Evolutionary conservation across 306 rosid species (phyloP).

Genomic region (Pterocarpus santalinus): DNA sequence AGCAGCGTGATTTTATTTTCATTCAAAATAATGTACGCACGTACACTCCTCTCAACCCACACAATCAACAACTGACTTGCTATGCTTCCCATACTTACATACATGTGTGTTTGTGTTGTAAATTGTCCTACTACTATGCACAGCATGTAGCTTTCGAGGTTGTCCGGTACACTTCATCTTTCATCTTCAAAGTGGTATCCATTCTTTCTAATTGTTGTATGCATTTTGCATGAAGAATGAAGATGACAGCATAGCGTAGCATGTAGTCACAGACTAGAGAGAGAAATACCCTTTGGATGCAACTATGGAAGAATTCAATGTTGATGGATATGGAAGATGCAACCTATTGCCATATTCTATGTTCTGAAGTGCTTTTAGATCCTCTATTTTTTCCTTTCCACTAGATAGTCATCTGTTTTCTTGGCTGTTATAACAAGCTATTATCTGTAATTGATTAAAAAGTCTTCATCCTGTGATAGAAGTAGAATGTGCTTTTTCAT

Average conservation of each 20-base stretch:
- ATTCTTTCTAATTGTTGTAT: neutral
- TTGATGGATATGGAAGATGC: conserved; percentile 4
- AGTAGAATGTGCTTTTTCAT: neutral
- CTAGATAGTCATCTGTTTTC: neutral
- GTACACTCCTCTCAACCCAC: neutral
- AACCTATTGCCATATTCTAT: neutral
- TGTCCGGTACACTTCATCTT: conserved; percentile 12
- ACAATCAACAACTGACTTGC: neutral
- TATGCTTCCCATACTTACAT: neutral
- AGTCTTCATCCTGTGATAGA: neutral
- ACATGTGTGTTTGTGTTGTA: neutral
- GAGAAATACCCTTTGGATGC: neutral
- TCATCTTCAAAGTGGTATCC: conserved; percentile 7
- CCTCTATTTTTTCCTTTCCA: neutral
- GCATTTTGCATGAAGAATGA: neutral
- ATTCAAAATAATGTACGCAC: neutral
- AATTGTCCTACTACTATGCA: conserved; percentile 15
- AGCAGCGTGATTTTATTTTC: neutral
- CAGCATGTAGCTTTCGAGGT: neutral
- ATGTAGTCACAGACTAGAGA: conserved; percentile 6
- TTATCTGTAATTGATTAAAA: neutral
- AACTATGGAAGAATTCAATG: neutral
- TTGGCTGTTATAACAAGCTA: neutral
- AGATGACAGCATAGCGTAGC: neutral
- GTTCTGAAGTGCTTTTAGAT: neutral